Evolutionary conservation across 2,329 filamentous ascomycete species (phyloP).

Genomic region (Penicillium sp.): DNA sequence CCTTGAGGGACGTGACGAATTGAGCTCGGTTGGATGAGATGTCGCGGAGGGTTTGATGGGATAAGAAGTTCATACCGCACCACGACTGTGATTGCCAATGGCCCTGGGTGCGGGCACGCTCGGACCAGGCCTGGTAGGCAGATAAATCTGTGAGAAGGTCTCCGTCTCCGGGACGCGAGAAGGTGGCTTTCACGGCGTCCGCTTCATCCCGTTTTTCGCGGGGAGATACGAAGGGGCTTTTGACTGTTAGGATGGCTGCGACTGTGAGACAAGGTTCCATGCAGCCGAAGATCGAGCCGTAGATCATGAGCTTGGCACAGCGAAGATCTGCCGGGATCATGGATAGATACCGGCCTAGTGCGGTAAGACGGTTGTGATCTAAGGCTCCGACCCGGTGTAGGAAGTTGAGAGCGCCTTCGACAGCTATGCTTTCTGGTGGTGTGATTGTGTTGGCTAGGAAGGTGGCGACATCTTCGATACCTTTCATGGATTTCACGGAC

Average conservation of each 20-base stretch:
- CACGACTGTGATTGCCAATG: conserved; percentile 59
- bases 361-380: conserved; percentile 81
- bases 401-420: conserved; percentile 79
- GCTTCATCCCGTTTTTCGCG: conserved; percentile 80
- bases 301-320: conserved; percentile 92
- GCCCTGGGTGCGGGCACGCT: conserved; percentile 55
- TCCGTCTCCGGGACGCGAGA: conserved; percentile 70
- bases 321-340: conserved; percentile 93
- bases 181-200: conserved; percentile 71
- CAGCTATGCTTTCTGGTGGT: conserved; percentile 79
- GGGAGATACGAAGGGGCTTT: conserved; percentile 82
- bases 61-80: conserved; percentile 85
- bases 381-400: conserved; percentile 85
- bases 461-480: conserved; percentile 72
- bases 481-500: conserved; percentile 87
- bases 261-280: conserved; percentile 86
- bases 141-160: conserved; percentile 85
- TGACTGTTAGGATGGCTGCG: conserved; percentile 86
- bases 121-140: conserved; percentile 80
- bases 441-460: conserved; percentile 88
- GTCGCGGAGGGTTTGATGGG: conserved; percentile 78
- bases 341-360: conserved; percentile 87
- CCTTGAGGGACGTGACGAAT: conserved; percentile 80
- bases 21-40: conserved; percentile 84
- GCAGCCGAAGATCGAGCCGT: conserved; percentile 90